Evolutionary conservation across 257 asterid species (phyloP).

Genomic region (Nicotiana noctiflora): DNA sequence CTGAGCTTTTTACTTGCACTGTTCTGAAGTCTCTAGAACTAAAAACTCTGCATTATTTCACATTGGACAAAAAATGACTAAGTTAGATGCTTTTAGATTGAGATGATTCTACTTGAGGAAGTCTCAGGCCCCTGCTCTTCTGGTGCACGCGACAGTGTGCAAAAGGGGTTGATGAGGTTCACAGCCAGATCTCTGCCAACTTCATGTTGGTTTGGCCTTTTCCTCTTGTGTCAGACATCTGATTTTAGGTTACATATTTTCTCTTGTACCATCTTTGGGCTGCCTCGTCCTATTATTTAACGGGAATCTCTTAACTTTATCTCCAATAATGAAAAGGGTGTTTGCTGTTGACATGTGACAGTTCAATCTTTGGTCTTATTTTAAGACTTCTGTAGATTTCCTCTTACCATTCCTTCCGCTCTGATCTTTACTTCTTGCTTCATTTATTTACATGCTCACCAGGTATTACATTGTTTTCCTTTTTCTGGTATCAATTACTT

Average conservation of each 20-base stretch:
- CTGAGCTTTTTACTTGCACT: not conserved
- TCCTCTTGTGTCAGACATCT: not conserved
- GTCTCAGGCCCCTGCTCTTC: not conserved
- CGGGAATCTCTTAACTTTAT: not conserved
- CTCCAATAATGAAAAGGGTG: not conserved
- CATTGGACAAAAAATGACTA: not conserved
- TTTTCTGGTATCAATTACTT: not conserved
- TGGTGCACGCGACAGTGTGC: not conserved
- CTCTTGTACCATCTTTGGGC: not conserved
- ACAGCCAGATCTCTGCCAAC: not conserved
- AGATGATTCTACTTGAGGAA: not conserved
- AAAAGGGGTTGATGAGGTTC: not conserved
- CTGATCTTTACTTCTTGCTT: not conserved
- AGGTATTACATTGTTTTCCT: constrained; percentile 11
- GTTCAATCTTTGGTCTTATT: not conserved
- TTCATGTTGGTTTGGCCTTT: not conserved
- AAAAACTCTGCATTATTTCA: not conserved
- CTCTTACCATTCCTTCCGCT: not conserved
- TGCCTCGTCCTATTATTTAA: not conserved
- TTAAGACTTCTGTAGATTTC: not conserved
- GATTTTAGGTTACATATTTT: not conserved
- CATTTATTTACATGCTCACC: not conserved
- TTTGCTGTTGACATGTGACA: not conserved
- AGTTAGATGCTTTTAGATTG: not conserved
- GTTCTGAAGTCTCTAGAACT: not conserved